A percentile compares a stretch with the other conserved stretches of the same genome.
These are phyloP conservation scores for Ajuga chamaepitys DNA, from an alignment of 257 asterid species.

Conservation along the genomic window DNA sequence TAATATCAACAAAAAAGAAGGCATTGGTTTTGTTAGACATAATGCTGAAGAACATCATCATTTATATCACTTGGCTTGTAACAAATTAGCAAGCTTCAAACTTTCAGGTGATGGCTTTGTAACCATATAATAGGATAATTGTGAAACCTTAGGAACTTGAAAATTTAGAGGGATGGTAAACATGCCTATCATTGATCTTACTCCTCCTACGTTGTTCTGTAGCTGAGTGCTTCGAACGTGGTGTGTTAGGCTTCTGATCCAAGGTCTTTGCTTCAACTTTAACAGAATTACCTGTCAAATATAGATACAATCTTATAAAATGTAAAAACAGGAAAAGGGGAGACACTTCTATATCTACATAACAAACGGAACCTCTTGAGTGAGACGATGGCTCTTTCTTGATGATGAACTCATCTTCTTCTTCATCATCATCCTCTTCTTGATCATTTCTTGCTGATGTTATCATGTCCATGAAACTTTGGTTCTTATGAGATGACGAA, in stretches of 20 bases:
- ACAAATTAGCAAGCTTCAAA: neutral
- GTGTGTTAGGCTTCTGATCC: constrained; percentile 81
- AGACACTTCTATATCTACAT: neutral
- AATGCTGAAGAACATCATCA: neutral
- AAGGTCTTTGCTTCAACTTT: constrained; percentile 56
- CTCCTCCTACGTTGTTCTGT: constrained; percentile 99
- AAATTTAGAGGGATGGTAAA: neutral
- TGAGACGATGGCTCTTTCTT: constrained; percentile 67
- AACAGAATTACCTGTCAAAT: constrained; percentile 47
- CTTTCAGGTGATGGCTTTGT: neutral
- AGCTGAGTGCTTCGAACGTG: constrained; percentile 98
- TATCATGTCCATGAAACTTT: constrained; percentile 70
- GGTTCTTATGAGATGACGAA: constrained; percentile 56
- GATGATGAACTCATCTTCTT: constrained; percentile 54
- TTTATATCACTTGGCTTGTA: neutral
- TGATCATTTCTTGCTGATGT: constrained; percentile 56
- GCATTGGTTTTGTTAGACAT: neutral
- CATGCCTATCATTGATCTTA: constrained; percentile 97
- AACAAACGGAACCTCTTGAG: constrained; percentile 46
- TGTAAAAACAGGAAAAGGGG: neutral
- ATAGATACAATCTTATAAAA: neutral
- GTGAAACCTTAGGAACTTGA: neutral
- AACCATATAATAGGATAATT: neutral
- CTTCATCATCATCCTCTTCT: constrained; percentile 78
- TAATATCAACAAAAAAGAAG: neutral